These are phyloP conservation scores for Aspergillus ochraceoroseus DNA, from an alignment of 2,329 filamentous ascomycete species.

Conservation along the genomic window DNA sequence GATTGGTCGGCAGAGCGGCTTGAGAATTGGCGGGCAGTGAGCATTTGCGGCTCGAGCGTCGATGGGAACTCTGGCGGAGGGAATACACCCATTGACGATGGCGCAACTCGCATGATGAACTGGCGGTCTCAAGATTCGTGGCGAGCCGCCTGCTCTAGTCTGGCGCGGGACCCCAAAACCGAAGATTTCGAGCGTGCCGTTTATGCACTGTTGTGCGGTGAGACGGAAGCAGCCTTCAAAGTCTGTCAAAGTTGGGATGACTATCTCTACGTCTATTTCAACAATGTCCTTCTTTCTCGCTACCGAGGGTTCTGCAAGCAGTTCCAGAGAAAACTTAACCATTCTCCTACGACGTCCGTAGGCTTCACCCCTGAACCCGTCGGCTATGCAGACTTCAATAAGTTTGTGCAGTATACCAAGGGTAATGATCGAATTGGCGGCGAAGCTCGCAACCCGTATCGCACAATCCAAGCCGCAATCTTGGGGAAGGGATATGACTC, in stretches of 20 bases:
- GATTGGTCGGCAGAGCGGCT: conserved; percentile 83
- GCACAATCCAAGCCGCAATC: conserved; percentile 43
- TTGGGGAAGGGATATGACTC: conserved; percentile 40
- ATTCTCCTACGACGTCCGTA: conserved; percentile 52
- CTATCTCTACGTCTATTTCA: conserved; percentile 80
- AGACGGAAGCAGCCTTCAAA: conserved; percentile 69
- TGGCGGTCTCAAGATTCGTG: conserved; percentile 37
- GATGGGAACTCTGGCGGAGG: conserved; percentile 27
- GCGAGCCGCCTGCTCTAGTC: conserved; percentile 37
- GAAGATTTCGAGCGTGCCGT: conserved; percentile 82
- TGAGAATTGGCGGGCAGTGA: conserved; percentile 83
- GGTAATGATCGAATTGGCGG: conserved; percentile 35
- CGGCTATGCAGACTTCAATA: conserved; percentile 36
- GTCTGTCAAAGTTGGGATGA: conserved; percentile 81
- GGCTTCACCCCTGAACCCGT: conserved; percentile 55
- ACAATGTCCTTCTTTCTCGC: conserved; percentile 72
- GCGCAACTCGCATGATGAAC: conserved; percentile 42
- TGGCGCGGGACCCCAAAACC: conserved; percentile 59
- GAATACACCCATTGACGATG: conserved; percentile 33
- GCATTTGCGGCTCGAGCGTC: conserved; percentile 60
- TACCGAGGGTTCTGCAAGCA: conserved; percentile 64
- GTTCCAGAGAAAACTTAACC: conserved; percentile 46
- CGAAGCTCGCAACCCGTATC: conserved; percentile 44
- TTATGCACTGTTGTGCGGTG: conserved; percentile 83
- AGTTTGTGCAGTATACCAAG: conserved; percentile 36